These are phyloP conservation scores for Francoa sonchifolia DNA, from an alignment of 441 rosid species.

Conservation along the genomic window DNA sequence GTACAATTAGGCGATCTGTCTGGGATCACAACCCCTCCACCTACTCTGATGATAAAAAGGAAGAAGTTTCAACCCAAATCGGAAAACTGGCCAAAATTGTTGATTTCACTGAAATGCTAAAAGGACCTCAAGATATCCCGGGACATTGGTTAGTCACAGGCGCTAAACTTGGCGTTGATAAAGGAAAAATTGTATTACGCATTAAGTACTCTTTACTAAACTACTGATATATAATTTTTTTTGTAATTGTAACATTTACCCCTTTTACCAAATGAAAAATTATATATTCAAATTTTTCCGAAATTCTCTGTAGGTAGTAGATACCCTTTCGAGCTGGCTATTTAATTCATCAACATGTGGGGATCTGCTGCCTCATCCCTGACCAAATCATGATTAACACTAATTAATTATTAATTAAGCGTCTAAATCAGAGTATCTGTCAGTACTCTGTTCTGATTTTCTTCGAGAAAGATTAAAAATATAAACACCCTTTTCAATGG, in stretches of 20 bases:
- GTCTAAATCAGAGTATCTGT: not conserved
- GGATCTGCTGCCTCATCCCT: no score
- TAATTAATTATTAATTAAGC: no score
- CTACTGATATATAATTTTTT: slow-evolving; percentile 25
- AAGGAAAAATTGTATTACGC: slow-evolving; percentile 61
- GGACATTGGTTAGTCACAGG: slow-evolving; percentile 87
- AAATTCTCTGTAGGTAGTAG: no score
- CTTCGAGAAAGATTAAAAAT: slow-evolving; percentile 1
- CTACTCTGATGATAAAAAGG: slow-evolving; percentile 35
- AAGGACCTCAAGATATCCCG: slow-evolving; percentile 61
- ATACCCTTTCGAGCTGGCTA: no score
- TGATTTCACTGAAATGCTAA: slow-evolving; percentile 50
- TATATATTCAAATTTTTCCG: no score
- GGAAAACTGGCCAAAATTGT: slow-evolving; percentile 56
- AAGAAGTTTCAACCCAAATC: slow-evolving; percentile 25
- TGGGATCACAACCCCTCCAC: slow-evolving; percentile 64
- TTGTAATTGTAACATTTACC: no score
- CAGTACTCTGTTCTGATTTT: slow-evolving; percentile 4
- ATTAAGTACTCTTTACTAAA: slow-evolving; percentile 64
- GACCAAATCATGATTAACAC: no score
- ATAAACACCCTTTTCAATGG: slow-evolving; percentile 1
- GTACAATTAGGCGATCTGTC: slow-evolving; percentile 61
- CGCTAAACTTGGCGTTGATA: slow-evolving; percentile 66
- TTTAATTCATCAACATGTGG: no score
- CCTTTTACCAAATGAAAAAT: slow-evolving; percentile 13